Evolutionary conservation across 2,329 filamentous ascomycete species (phyloP), one percentile per base, ranked within the genome.

Genomic region (Aspergillus aculeatinus): DNA sequence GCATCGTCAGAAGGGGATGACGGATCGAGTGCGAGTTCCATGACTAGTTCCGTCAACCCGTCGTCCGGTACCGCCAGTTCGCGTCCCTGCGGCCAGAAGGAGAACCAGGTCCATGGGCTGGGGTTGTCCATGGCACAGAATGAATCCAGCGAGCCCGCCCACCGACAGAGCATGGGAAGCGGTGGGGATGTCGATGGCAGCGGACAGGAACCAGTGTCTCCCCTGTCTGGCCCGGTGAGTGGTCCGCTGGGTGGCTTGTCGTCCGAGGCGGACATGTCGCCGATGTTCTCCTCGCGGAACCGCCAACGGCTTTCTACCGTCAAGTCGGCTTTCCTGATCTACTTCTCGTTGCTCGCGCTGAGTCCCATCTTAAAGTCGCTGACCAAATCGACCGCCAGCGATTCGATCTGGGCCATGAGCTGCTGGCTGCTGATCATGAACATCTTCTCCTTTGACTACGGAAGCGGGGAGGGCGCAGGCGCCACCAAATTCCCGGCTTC

Each of bases 401-500:
- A 99, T 81, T 95, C 90, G 48, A 99, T 99, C 73, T 99, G 95
- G 95, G 92, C 95, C 60, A 90, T 99, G 81, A 95, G 91, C 54
- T 93, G 91, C 71, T 95, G 92, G 87, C 83, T 99, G 49, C 86
- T 99, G 63, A 86, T 90, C 69, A 94, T 97, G 77, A 99, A 99
- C 75, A 92, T 98, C 63, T 96, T 96, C 77, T 97, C 96, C 74
- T 98, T 97, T 72, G 95, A 99, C 81, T 99, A 99, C 76, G 91
- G 91, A 11, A 89, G 90, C 56, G 74, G 74, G 12, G 74, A 77
- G 57, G 74, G 74, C 65, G 73, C 75, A 27, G 74, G 71, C 63
- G 76, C 76, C 58, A 77, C 77, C 27, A 82, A 80, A 51, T 83
- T 83, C 50, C 84, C 84, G 2, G 84, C 84, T 31, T 84, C 86